These are phyloP conservation scores for Aspergillus ustus DNA, from an alignment of 2,329 filamentous ascomycete species.

Conservation along the genomic window DNA sequence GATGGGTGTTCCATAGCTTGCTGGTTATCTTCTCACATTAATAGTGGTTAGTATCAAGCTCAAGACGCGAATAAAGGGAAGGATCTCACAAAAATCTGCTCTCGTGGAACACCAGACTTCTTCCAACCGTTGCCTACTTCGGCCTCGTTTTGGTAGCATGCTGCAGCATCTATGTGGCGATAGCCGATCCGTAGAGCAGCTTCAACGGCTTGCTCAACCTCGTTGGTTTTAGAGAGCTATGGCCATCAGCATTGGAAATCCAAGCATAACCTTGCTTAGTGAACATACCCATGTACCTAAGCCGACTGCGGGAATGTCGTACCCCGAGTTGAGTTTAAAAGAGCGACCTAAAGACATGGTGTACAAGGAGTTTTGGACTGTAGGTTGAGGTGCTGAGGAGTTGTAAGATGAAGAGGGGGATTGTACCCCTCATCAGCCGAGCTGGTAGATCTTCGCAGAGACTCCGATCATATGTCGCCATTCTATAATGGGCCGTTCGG, in stretches of 20 bases:
- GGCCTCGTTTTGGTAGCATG: conserved; percentile 40
- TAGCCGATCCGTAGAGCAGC: conserved; percentile 48
- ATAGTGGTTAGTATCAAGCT: not conserved
- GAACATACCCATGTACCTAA: conserved; percentile 47
- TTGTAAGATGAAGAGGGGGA: not conserved
- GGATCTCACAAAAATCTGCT: conserved; percentile 36
- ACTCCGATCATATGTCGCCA: conserved; percentile 1
- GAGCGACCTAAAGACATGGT: conserved; percentile 40
- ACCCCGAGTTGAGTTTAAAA: conserved; percentile 49
- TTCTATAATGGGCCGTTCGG: not conserved
- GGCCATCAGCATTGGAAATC: conserved; percentile 3
- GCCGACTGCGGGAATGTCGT: conserved; percentile 48
- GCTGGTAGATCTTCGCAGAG: conserved; percentile 2
- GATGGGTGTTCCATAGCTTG: conserved; percentile 64
- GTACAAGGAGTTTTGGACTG: not conserved
- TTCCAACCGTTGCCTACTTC: conserved; percentile 40
- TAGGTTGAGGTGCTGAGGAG: not conserved
- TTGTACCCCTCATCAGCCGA: not conserved
- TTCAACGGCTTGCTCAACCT: conserved; percentile 55
- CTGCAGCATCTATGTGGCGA: conserved; percentile 52
- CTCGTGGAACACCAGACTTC: conserved; percentile 37
- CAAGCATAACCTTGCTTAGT: not conserved
- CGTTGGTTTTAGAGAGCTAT: conserved; percentile 42
- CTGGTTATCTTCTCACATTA: conserved; percentile 51
- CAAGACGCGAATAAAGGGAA: conserved; percentile 3